Conservation (phyloP, 192 early-diverging fungal genomes). For the Coemansia sp. region DNA sequence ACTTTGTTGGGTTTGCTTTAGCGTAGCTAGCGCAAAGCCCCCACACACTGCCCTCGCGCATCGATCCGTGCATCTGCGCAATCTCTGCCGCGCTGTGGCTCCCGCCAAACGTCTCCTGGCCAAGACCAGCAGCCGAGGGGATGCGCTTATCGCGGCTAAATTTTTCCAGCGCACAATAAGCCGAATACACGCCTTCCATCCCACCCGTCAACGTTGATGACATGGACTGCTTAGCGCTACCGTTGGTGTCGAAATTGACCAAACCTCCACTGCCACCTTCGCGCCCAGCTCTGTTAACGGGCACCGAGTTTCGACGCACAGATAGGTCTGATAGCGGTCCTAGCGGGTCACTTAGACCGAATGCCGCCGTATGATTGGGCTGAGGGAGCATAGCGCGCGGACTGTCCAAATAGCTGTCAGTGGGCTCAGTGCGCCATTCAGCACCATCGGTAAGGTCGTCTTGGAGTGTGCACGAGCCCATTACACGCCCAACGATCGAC, state of each 20-base stretch:
- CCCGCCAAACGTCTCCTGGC: constrained; percentile 19
- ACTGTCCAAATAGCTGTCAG: not conserved
- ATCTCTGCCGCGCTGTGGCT: constrained; percentile 37
- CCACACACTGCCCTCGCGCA: constrained; percentile 37
- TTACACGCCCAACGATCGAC: constrained; percentile 51
- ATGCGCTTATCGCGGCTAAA: constrained; percentile 28
- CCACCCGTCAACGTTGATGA: constrained; percentile 11
- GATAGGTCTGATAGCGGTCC: constrained; percentile 21
- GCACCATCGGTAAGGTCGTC: constrained; percentile 40
- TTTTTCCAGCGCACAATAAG: constrained; percentile 43
- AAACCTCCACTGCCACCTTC: not conserved
- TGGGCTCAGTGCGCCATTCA: constrained; percentile 46
- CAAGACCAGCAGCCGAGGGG: not conserved
- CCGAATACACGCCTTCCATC: constrained; percentile 25
- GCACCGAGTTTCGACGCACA: constrained; percentile 46
- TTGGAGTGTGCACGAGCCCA: constrained; percentile 44
- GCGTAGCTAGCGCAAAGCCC: constrained; percentile 23
- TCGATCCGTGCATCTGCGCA: constrained; percentile 38
- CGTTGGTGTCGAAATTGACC: not conserved
- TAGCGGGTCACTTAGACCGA: constrained; percentile 10
- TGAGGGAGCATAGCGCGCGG: not conserved
- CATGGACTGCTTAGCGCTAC: not conserved
- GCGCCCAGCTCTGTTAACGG: constrained; percentile 14
- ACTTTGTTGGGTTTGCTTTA: constrained; percentile 12
- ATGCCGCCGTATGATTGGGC: constrained; percentile 1